Conservation (phyloP, 306 rosid species). For the Cicer yamashitae region DNA sequence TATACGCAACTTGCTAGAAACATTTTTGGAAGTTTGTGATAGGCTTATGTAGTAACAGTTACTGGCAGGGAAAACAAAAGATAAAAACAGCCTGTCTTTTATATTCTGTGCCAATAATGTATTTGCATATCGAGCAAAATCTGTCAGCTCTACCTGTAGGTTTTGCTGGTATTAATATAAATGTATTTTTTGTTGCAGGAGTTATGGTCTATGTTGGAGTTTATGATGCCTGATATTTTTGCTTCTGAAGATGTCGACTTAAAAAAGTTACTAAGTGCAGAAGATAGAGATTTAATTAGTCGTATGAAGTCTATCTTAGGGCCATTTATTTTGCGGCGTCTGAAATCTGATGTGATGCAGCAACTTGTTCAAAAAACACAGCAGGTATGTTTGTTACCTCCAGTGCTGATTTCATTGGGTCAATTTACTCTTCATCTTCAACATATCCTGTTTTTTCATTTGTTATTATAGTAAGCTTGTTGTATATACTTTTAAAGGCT, state of each 20-base stretch:
- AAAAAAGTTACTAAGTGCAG: conserved; percentile 80
- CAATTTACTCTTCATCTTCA: neutral
- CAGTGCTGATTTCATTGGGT: conserved; percentile 8
- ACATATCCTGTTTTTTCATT: conserved; percentile 32
- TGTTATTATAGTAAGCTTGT: conserved; percentile 15
- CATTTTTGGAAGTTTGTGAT: conserved; percentile 26
- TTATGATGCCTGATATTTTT: conserved; percentile 97
- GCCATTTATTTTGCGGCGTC: conserved; percentile 90
- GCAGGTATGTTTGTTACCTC: conserved; percentile 54
- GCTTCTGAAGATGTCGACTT: conserved; percentile 87
- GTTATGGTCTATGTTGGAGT: conserved; percentile 94
- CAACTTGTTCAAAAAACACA: conserved; percentile 96
- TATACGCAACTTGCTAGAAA: neutral
- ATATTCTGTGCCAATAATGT: conserved; percentile 13
- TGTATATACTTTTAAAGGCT: neutral
- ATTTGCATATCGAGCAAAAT: conserved; percentile 32
- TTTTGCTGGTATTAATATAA: conserved; percentile 35
- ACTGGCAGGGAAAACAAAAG: neutral
- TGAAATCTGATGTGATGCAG: conserved; percentile 98
- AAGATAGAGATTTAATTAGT: conserved; percentile 76
- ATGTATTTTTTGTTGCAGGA: conserved; percentile 67
- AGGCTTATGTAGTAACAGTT: conserved; percentile 25
- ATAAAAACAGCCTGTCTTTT: conserved; percentile 15
- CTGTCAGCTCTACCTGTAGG: conserved; percentile 9
- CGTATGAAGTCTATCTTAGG: conserved; percentile 96